Base-by-base conservation (phyloP, 345 rosid genomes). In the Eucalyptus virginea region DNA sequence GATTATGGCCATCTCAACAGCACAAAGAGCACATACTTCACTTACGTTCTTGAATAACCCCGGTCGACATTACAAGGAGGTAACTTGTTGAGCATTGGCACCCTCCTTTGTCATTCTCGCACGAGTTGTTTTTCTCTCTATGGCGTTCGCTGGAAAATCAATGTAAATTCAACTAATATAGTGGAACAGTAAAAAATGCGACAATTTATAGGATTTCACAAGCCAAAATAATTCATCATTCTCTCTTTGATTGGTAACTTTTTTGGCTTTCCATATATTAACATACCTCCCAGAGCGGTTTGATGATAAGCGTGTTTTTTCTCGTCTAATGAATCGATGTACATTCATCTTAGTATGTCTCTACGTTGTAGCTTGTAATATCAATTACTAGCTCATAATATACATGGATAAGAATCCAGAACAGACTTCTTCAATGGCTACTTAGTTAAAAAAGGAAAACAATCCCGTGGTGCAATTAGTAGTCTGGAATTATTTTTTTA, bases 1-100 rank as follows among this genome's bases (percentile, higher is more conserved):
- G 16, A 95, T 89, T 10, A 94, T 91, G 49, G 94, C 95, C 42
- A 93, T 51, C 81, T 95, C 91, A 3, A 92, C 94, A 7, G 87
- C 95, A 56, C 95, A 94, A 47, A 94, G 93, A 11, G 89, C 90
- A n/a, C 91, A 92, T 9, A 94, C 89, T 88, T 94, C 95, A 81
- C 91, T 89, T 2, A 94, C 95, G 87, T 95, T 95, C 93, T 94
- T 94, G 92, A 94, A 94, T 56, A 95, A 83, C 65, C 96, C 96
- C 1, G 88, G 87, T 60, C 95, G 91, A 13, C 95, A 93, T 86
- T 94, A 94, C 8, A 95, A 95, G 65, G 94, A 95, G 67, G 96
- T 94, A 19, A 94, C 95, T 30, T 94, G 94, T 86, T 92, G 90
- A 37, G 93, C 80, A 90, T 89, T 90, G 81, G 44, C 44, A 34